Evolutionary conservation across 805 yeast species (phyloP).

Genomic region (Starmerella kuoi): DNA sequence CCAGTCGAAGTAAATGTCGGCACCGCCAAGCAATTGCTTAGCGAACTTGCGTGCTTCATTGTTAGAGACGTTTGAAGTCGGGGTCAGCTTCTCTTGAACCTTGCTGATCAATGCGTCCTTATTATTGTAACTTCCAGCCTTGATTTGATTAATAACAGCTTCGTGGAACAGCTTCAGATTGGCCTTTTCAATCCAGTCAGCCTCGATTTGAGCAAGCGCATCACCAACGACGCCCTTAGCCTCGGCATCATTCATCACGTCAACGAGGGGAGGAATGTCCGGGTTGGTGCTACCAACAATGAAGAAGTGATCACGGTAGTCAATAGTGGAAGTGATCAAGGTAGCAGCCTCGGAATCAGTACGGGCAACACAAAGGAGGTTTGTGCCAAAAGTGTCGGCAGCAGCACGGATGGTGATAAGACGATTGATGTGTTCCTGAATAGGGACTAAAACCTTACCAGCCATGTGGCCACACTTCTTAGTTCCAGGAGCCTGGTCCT

Average conservation of each 20-base stretch:
- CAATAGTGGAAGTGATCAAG: constrained; percentile 83
- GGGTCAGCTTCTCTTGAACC: constrained; percentile 59
- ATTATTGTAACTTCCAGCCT: constrained; percentile 45
- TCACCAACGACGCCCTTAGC: constrained; percentile 57
- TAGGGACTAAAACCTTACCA: constrained; percentile 94
- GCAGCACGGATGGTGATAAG: constrained; percentile 87
- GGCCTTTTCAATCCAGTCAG: constrained; percentile 70
- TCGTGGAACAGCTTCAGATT: constrained; percentile 80
- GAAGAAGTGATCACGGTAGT: constrained; percentile 87
- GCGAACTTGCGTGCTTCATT: constrained; percentile 71
- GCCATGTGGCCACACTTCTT: constrained; percentile 99
- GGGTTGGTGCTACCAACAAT: constrained; percentile 87
- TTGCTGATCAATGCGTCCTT: constrained; percentile 49
- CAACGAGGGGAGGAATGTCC: constrained; percentile 56
- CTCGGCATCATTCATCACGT: constrained; percentile 75
- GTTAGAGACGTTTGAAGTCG: constrained; percentile 63
- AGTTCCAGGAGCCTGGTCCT: constrained; percentile 98
- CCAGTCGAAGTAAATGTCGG: constrained; percentile 86
- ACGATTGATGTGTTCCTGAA: constrained; percentile 93
- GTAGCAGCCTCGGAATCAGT: constrained; percentile 98
- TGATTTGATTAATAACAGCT: constrained; percentile 77
- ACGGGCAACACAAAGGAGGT: constrained; percentile 80
- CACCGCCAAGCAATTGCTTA: constrained; percentile 40
- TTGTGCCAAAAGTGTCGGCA: constrained; percentile 85
- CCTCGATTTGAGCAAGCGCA: constrained; percentile 59